A percentile compares a stretch with the other conserved stretches of the same genome.
phyloP scores from a whole-genome alignment of 139 green algal genomes.

The Auxenochlorella pyrenoidosa region DNA sequence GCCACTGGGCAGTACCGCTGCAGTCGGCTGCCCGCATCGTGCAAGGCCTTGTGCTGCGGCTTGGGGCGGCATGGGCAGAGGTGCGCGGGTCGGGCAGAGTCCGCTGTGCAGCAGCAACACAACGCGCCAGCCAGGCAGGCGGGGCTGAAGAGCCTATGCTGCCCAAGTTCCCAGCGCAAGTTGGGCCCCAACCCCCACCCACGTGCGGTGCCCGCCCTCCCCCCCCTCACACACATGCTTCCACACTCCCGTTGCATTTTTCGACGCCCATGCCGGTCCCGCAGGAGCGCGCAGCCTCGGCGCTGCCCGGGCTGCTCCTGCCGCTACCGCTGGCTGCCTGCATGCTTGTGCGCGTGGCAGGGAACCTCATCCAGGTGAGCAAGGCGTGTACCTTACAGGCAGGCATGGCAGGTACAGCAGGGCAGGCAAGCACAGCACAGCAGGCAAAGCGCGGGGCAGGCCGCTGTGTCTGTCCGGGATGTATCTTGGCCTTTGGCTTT shows the following conservation, averaged over 20 bases:
- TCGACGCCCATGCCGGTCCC: no score
- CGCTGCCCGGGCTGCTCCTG: conserved; percentile 1
- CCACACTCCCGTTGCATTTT: no score
- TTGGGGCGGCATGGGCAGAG: not conserved
- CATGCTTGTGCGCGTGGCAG: not conserved
- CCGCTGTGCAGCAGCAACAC: no score
- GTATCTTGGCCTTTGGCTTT: not conserved
- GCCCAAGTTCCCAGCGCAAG: no score
- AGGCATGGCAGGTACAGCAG: no score
- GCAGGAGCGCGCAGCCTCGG: not conserved
- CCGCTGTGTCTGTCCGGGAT: not conserved
- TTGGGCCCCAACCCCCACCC: no score
- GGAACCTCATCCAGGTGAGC: not conserved
- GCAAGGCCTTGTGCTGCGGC: not conserved
- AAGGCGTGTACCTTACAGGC: no score
- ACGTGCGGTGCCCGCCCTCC: no score
- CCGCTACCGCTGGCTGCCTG: not conserved
- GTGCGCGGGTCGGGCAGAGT: not conserved
- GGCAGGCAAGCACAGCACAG: no score
- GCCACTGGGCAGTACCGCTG: not conserved
- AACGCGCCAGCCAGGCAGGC: no score
- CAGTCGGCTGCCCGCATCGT: not conserved
- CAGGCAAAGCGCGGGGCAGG: not conserved
- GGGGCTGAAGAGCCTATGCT: no score
- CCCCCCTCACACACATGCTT: no score